Evolutionary conservation across 2,329 filamentous ascomycete genomes (phyloP).

Genomic region (Pseudogymnoascus sp.): DNA sequence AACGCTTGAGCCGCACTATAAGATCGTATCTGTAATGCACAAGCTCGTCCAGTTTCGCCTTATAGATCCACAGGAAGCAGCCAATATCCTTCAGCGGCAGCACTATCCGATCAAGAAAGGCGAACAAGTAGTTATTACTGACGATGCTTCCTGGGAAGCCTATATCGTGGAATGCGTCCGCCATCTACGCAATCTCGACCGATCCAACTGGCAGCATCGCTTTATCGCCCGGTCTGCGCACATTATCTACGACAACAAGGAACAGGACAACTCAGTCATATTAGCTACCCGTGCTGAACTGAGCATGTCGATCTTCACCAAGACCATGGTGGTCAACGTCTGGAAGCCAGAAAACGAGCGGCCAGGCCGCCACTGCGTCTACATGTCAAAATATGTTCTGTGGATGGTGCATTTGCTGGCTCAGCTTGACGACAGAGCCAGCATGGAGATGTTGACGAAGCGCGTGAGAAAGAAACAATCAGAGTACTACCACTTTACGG

Average conservation of each 20-base stretch:
- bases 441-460: constrained; percentile 56
- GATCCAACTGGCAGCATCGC: constrained; percentile 69
- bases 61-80: constrained; percentile 23
- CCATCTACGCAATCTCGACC: constrained; percentile 44
- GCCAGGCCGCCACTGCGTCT: constrained; percentile 65
- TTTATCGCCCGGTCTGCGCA: constrained; percentile 58
- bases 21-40: constrained; percentile 59
- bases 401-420: constrained; percentile 59
- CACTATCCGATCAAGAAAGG: constrained; percentile 26
- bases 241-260: constrained; percentile 50
- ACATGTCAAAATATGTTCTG: constrained; percentile 61
- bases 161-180: constrained; percentile 45
- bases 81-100: constrained; percentile 30
- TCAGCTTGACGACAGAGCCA: constrained; percentile 53
- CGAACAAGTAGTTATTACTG: constrained; percentile 21
- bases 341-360: constrained; percentile 68
- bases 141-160: constrained; percentile 47
- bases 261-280: constrained; percentile 31
- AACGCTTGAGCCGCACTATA: constrained; percentile 67
- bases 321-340: constrained; percentile 65
- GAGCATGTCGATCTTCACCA: constrained; percentile 65
- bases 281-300: constrained; percentile 55
- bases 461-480: constrained; percentile 57
- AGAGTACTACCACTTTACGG: constrained; percentile 35
- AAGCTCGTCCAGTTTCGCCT: constrained; percentile 47